A percentile compares a stretch with the other conserved stretches of the same genome.
phyloP scores from a whole-genome alignment of 2,329 filamentous ascomycete species.

The Ceratocystis huliohia region DNA sequence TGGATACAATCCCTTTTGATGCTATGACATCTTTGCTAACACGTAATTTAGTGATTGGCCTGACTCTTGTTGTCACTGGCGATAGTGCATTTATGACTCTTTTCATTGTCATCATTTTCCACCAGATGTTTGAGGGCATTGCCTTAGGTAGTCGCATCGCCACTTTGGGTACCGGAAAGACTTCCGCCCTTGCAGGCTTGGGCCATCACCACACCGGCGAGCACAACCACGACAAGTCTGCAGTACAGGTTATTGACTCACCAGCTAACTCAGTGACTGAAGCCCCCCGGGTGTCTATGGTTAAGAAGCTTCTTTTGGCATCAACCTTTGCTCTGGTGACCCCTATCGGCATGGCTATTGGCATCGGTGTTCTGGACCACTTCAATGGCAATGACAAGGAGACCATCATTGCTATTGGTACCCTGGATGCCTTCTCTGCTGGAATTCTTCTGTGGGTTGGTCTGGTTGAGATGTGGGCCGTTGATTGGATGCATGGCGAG shows the following conservation, averaged over 20 bases:
- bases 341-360: conserved; percentile 68
- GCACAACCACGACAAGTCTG: conserved; percentile 2
- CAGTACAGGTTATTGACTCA: neutral
- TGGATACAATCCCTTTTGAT: neutral
- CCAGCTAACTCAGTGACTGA: conserved; percentile 13
- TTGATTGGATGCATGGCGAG: conserved; percentile 56
- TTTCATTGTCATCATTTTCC: conserved; percentile 60
- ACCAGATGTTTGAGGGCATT: conserved; percentile 67
- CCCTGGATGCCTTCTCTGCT: conserved; percentile 58
- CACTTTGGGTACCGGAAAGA: conserved; percentile 33
- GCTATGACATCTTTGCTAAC: conserved; percentile 6
- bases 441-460: conserved; percentile 72
- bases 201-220: conserved; percentile 22
- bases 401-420: conserved; percentile 60
- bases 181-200: conserved; percentile 22
- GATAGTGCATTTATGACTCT: conserved; percentile 45
- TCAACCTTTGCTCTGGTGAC: conserved; percentile 56
- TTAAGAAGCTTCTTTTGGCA: conserved; percentile 49
- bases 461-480: conserved; percentile 66
- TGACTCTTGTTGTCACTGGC: conserved; percentile 49
- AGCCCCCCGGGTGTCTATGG: conserved; percentile 28
- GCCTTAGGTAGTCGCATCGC: conserved; percentile 61
- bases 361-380: conserved; percentile 53
- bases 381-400: conserved; percentile 62
- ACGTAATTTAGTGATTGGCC: conserved; percentile 40